A percentile compares a stretch with the other conserved stretches of the same genome.
phyloP scores from a whole-genome alignment of 345 rosid genomes.

The Aurinia saxatilis region DNA sequence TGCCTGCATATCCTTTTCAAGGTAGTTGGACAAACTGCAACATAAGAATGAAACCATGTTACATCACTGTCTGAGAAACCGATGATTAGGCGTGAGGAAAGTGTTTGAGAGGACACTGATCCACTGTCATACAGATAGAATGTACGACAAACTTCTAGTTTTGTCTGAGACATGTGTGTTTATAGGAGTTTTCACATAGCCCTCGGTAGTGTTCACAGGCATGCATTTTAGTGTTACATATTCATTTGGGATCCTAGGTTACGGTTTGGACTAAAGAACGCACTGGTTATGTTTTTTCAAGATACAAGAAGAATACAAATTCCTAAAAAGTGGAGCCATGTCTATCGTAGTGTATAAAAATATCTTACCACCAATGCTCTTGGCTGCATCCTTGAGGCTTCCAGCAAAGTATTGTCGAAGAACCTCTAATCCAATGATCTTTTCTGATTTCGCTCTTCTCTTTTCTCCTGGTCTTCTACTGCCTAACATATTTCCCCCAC shows the following conservation, averaged over 20 bases:
- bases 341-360: constrained; percentile 11
- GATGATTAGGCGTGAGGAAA: background rate
- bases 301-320: constrained; percentile 3
- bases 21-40: constrained; percentile 96
- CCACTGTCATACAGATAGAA: background rate
- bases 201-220: background rate
- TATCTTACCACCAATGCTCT: constrained; percentile 80
- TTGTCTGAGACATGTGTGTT: background rate
- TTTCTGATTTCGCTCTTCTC: constrained; percentile 71
- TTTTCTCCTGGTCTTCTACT: constrained; percentile 48
- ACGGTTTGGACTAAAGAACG: background rate
- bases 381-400: constrained; percentile 97
- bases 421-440: constrained; percentile 74
- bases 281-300: constrained; percentile 1
- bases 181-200: background rate
- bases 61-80: constrained; percentile 9
- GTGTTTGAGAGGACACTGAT: background rate
- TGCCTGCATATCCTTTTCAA: constrained; percentile 95
- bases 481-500: constrained; percentile 27
- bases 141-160: background rate
- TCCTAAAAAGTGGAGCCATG: constrained; percentile 4
- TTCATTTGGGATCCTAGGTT: background rate
- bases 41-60: constrained; percentile 12
- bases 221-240: background rate
- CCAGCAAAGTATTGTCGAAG: constrained; percentile 88